These are phyloP conservation scores for Botrytis galanthina DNA, from an alignment of 2,329 filamentous ascomycete species.

Conservation along the genomic window DNA sequence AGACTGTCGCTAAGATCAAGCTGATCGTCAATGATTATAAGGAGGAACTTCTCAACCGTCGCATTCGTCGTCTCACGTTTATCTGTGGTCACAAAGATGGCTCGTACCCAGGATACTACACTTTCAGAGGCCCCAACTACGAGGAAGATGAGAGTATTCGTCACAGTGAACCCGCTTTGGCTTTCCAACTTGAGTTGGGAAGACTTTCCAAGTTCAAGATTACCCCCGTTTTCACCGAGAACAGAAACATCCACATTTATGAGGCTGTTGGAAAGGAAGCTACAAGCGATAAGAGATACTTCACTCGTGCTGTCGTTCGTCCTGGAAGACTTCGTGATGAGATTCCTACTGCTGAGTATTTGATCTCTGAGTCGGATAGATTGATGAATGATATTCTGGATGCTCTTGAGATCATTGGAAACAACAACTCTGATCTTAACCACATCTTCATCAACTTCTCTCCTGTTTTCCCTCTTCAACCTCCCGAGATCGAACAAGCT, in stretches of 20 bases:
- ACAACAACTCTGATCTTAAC: constrained; percentile 98
- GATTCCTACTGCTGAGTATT: constrained; percentile 96
- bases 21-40: constrained; percentile 77
- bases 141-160: constrained; percentile 92
- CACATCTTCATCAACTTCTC: constrained; percentile 99
- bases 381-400: constrained; percentile 98
- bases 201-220: constrained; percentile 96
- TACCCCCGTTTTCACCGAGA: constrained; percentile 97
- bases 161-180: constrained; percentile 92
- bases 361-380: constrained; percentile 94
- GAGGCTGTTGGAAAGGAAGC: constrained; percentile 93
- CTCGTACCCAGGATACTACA: constrained; percentile 95
- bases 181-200: constrained; percentile 96
- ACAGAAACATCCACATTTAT: constrained; percentile 98
- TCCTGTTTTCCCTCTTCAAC: constrained; percentile 88
- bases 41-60: constrained; percentile 76
- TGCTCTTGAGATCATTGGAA: constrained; percentile 95
- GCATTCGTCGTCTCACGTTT: constrained; percentile 88
- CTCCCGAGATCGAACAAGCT: constrained; percentile 86
- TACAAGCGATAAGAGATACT: constrained; percentile 97
- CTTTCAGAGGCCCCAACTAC: constrained; percentile 90
- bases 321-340: constrained; percentile 93
- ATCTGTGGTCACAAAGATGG: constrained; percentile 94
- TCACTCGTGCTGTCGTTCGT: constrained; percentile 91
- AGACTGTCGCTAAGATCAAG: constrained; percentile 73